phyloP scores from a whole-genome alignment of 2,329 filamentous ascomycete species.

The Hypocrella siamensis region DNA sequence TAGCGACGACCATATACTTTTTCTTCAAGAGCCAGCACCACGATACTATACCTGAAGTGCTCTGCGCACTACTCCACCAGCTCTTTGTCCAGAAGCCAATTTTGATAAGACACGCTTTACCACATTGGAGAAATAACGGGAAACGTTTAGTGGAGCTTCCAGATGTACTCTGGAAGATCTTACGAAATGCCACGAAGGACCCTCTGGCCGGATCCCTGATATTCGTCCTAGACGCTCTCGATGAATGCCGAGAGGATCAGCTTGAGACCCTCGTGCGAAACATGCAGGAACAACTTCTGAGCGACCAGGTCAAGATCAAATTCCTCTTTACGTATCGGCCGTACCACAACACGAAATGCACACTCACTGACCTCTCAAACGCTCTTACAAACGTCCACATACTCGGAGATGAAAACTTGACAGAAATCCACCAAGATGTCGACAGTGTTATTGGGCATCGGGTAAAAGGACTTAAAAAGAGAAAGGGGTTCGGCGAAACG shows the following conservation, averaged over 20 bases:
- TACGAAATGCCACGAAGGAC: not conserved
- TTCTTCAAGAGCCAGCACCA: conserved; percentile 1
- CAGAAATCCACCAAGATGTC: not conserved
- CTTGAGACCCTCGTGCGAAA: no score
- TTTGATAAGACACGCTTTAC: not conserved
- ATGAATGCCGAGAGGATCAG: no score
- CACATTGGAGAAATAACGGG: not conserved
- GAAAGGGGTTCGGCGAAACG: conserved; percentile 6
- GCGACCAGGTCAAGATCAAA: no score
- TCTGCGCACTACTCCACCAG: conserved; percentile 1
- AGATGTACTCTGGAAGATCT: not conserved
- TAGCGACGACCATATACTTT: conserved; percentile 10
- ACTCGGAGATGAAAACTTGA: not conserved
- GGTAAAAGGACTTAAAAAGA: conserved; percentile 4
- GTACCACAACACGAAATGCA: no score
- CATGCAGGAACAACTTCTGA: no score
- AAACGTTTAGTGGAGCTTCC: not conserved
- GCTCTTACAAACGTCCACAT: not conserved
- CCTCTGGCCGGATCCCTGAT: not conserved
- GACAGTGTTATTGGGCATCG: not conserved
- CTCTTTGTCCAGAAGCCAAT: not conserved
- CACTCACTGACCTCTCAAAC: no score
- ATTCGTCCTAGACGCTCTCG: not conserved
- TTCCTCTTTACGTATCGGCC: no score
- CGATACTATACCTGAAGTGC: conserved; percentile 2